These are phyloP conservation scores for Fusarium anthophilum DNA, from an alignment of 2,329 filamentous ascomycete genomes.

Conservation along the genomic window DNA sequence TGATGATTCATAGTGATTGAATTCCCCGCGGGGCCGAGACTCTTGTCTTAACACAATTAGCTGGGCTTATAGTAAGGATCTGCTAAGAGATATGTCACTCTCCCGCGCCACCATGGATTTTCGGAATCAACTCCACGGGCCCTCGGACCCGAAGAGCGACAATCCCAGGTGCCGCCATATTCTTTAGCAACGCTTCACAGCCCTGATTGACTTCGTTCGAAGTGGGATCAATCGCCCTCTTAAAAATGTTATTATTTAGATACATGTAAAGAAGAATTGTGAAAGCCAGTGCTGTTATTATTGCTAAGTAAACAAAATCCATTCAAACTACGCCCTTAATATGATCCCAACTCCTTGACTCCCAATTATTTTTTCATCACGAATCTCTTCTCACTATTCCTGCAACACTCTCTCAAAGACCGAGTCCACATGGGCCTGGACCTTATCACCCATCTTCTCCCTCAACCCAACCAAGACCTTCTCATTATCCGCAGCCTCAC, in stretches of 20 bases:
- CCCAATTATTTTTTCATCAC: not conserved
- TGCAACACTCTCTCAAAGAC: not conserved
- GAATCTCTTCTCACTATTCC: not conserved
- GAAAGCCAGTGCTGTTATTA: not conserved
- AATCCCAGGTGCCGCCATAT: not conserved
- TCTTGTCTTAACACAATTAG: too few relatives aligned
- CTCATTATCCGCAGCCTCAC: conserved; percentile 24
- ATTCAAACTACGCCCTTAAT: accelerated
- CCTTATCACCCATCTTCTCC: not conserved
- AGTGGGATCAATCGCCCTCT: accelerated
- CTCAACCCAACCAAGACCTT: conserved; percentile 18
- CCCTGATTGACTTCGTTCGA: not conserved
- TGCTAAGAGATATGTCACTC: not conserved
- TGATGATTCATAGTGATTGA: conserved; percentile 24
- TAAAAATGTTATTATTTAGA: accelerated
- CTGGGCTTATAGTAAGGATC: accelerated
- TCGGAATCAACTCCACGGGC: not conserved
- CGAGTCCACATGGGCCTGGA: not conserved
- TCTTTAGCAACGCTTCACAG: not conserved
- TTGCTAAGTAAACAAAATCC: not conserved
- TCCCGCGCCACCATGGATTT: not conserved
- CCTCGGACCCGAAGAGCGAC: not conserved
- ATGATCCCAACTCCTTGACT: not conserved
- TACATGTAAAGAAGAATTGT: not conserved
- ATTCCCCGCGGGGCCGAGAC: not conserved